Percentiles rank a stretch among this genome's conserved stretches.
Conservation (phyloP, 1,284 basidiomycete genomes). For the Ustilago shanxiensis region DNA sequence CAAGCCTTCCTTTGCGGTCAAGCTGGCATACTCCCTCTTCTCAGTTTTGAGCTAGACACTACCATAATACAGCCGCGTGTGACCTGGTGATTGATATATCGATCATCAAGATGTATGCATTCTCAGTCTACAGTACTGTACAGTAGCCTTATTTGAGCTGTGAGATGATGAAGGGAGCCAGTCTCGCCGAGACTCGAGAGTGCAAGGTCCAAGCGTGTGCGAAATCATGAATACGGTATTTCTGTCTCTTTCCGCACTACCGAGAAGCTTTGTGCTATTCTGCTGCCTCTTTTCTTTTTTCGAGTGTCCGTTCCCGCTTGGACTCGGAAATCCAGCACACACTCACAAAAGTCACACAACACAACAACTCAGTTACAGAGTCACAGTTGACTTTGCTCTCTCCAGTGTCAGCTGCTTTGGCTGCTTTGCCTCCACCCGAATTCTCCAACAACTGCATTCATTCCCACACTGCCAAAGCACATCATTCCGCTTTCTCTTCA, state of each 20-base stretch:
- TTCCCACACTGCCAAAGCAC: neutral
- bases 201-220: conserved; percentile 3
- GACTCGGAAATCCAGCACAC: neutral
- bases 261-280: neutral
- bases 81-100: no score
- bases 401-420: neutral
- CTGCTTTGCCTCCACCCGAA: conserved; percentile 3
- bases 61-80: no score
- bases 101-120: no score
- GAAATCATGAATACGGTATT: neutral
- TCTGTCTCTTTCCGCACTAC: neutral
- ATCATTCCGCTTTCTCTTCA: neutral
- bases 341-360: no score
- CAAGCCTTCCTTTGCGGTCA: no score
- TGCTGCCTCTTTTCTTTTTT: neutral
- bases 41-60: no score
- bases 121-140: no score
- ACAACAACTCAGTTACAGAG: no score
- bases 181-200: neutral
- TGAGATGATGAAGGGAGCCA: neutral
- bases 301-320: neutral
- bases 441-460: neutral
- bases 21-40: no score
- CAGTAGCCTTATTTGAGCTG: no score
- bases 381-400: no score